A percentile compares a stretch with the other conserved stretches of the same genome.
Conservation (phyloP, 1,284 basidiomycete genomes). For the Amylostereum areolatum region DNA sequence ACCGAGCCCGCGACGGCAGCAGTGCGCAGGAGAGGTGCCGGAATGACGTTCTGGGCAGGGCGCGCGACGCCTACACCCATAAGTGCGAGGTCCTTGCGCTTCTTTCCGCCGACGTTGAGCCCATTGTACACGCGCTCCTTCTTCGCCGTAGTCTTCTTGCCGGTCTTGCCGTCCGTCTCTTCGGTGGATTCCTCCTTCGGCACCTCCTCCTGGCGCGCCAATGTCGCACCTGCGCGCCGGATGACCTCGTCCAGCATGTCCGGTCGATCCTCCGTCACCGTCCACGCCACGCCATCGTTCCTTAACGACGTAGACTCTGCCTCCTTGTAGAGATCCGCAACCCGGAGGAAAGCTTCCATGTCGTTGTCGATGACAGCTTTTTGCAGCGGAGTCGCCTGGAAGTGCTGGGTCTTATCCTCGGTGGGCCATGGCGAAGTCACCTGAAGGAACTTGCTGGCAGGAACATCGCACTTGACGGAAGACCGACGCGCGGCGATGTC, state of each 20-base stretch:
- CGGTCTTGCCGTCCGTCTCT: constrained; percentile 12
- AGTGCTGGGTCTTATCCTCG: constrained; percentile 5
- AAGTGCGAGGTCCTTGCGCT: constrained; percentile 43
- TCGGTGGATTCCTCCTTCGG: constrained; percentile 21
- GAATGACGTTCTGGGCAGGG: constrained; percentile 4
- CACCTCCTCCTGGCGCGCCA: too few relatives aligned
- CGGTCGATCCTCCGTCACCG: constrained; percentile 29
- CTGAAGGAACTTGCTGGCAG: constrained; percentile 32
- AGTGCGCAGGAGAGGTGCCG: constrained; percentile 36
- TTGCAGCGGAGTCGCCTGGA: constrained; percentile 18
- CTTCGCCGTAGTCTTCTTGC: constrained; percentile 22
- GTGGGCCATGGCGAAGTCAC: constrained; percentile 10
- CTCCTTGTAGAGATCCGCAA: constrained; percentile 37
- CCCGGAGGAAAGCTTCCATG: constrained; percentile 42
- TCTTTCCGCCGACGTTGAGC: constrained; percentile 54
- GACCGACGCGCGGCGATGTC: constrained; percentile 46
- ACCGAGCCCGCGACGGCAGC: constrained; percentile 29
- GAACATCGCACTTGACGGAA: constrained; percentile 29
- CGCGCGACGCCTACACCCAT: constrained; percentile 35
- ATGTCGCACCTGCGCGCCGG: constrained; percentile 41
- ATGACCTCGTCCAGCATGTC: constrained; percentile 51
- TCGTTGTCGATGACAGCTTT: constrained; percentile 39
- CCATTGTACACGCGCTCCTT: constrained; percentile 46
- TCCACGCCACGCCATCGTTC: constrained; percentile 25
- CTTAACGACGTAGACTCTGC: constrained; percentile 11